Evolutionary conservation across 2,329 filamentous ascomycete genomes (phyloP).

Genomic region (Aspergillus quadrilineatus): DNA sequence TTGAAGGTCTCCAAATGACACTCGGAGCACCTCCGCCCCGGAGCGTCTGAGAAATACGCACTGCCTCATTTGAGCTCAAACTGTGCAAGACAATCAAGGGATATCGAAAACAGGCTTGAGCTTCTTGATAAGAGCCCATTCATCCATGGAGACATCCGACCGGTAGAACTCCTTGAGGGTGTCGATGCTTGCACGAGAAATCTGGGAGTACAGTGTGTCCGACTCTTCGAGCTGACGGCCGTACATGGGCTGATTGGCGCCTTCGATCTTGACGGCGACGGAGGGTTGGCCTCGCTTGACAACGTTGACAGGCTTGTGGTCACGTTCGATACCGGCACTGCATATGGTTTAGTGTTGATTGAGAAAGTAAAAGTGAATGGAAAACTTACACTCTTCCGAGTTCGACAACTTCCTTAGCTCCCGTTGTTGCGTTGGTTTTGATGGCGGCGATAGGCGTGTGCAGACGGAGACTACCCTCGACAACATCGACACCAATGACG

Average conservation of each 20-base stretch:
- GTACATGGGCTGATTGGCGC: slow-evolving; percentile 86
- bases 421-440: slow-evolving; percentile 75
- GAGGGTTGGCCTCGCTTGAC: slow-evolving; percentile 98
- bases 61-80: not conserved
- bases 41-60: not conserved
- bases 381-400: slow-evolving; percentile 86
- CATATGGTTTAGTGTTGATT: slow-evolving; percentile 21
- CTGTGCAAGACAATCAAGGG: slow-evolving; percentile 48
- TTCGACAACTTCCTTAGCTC: slow-evolving; percentile 76
- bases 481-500: slow-evolving; percentile 89
- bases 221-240: slow-evolving; percentile 92
- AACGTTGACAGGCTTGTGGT: slow-evolving; percentile 89
- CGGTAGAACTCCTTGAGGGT: slow-evolving; percentile 95
- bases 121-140: slow-evolving; percentile 94
- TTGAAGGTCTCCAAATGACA: not conserved
- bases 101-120: slow-evolving; percentile 94
- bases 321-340: slow-evolving; percentile 93
- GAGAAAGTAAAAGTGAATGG: not conserved
- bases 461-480: slow-evolving; percentile 82
- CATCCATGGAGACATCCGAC: slow-evolving; percentile 80
- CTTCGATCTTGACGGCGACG: slow-evolving; percentile 97
- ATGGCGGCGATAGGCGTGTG: slow-evolving; percentile 89
- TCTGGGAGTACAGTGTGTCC: slow-evolving; percentile 81
- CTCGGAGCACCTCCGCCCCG: not conserved
- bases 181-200: slow-evolving; percentile 87